phyloP scores from a whole-genome alignment of 2,329 filamentous ascomycete genomes.

The Fusarium sarcochroum region DNA sequence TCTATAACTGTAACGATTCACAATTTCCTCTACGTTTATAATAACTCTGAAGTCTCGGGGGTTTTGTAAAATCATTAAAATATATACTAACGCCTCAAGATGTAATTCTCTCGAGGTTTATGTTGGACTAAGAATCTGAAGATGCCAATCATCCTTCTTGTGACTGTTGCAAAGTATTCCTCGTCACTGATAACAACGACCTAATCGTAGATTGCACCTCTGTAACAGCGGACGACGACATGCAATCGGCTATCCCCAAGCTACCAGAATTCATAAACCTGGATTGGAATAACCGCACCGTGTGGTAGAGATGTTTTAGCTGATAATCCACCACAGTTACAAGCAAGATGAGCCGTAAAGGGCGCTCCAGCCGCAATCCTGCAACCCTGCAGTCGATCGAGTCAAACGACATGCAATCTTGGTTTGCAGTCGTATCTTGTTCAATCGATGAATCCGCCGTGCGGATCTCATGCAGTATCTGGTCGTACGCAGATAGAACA shows the following conservation, averaged over 20 bases:
- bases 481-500: neutral
- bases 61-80: too few relatives aligned
- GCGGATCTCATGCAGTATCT: constrained; percentile 1
- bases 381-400: neutral
- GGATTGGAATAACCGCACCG: neutral
- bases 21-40: too few relatives aligned
- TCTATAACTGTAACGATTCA: too few relatives aligned
- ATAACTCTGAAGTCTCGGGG: too few relatives aligned
- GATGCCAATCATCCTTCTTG: neutral
- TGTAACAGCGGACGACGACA: neutral
- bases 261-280: neutral
- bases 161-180: neutral
- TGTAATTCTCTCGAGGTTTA: too few relatives aligned
- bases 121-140: too few relatives aligned
- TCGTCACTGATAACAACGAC: neutral
- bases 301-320: neutral
- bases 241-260: constrained; percentile 6
- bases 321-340: constrained; percentile 4
- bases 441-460: neutral
- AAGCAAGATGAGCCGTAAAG: neutral
- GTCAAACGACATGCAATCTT: neutral
- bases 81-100: too few relatives aligned
- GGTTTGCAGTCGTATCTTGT: too few relatives aligned
- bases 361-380: neutral
- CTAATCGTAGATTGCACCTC: constrained; percentile 6